These are phyloP conservation scores for Beauveria asiatica DNA, from an alignment of 2,329 filamentous ascomycete species.

Conservation along the genomic window DNA sequence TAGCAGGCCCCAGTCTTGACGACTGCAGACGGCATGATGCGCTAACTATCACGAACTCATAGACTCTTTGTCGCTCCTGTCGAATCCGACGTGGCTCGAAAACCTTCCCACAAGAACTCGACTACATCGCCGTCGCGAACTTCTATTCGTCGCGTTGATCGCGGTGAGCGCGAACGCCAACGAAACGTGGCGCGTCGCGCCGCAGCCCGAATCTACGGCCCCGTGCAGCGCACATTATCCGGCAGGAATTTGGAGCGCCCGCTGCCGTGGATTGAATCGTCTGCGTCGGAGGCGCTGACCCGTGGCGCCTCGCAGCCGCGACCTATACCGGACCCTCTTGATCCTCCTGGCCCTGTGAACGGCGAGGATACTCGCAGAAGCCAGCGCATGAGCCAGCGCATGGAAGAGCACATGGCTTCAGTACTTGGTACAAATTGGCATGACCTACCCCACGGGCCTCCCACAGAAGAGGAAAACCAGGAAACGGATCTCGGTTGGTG, in stretches of 20 bases:
- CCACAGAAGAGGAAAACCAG: constrained; percentile 11
- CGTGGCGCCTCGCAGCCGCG: too few relatives aligned
- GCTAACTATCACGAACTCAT: not conserved
- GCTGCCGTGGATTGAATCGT: constrained; percentile 18
- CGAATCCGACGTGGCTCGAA: constrained; percentile 33
- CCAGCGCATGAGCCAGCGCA: constrained; percentile 13
- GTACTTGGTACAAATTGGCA: constrained; percentile 17
- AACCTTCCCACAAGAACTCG: constrained; percentile 23
- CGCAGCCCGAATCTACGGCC: constrained; percentile 21
- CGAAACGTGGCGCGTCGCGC: constrained; percentile 17
- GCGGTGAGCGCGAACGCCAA: constrained; percentile 23
- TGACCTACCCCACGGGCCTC: constrained; percentile 9
- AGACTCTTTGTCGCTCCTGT: constrained; percentile 40
- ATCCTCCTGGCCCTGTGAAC: constrained; percentile 13
- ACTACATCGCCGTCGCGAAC: constrained; percentile 27
- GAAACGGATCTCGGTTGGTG: constrained; percentile 18
- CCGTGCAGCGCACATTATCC: constrained; percentile 18
- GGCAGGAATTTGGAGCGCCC: constrained; percentile 13
- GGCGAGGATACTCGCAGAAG: constrained; percentile 16
- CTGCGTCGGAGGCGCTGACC: constrained; percentile 4
- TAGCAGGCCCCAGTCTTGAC: not conserved
- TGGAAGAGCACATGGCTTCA: constrained; percentile 22
- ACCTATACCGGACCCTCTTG: not conserved
- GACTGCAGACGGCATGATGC: not conserved
- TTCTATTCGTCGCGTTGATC: constrained; percentile 31